These are phyloP conservation scores for Pseudofabraea citricarpa DNA, from an alignment of 2,329 filamentous ascomycete species.

Conservation along the genomic window DNA sequence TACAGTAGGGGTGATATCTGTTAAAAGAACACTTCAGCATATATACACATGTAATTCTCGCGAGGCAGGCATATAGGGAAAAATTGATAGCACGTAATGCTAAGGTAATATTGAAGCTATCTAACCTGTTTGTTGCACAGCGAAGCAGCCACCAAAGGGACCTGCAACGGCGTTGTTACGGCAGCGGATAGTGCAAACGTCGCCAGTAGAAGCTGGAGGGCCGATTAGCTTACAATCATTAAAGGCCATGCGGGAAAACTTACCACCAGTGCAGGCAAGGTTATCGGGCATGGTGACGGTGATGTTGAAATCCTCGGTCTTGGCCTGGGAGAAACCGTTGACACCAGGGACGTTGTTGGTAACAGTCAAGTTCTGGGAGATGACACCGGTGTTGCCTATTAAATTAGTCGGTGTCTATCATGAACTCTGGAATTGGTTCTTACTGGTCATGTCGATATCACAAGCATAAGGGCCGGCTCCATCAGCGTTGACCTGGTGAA, in stretches of 20 bases:
- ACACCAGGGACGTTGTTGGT: slow-evolving; percentile 54
- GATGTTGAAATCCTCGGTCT: slow-evolving; percentile 51
- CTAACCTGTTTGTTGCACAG: slow-evolving; percentile 43
- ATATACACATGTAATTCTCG: background rate
- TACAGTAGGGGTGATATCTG: slow-evolving; percentile 33
- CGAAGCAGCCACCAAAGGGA: slow-evolving; percentile 54
- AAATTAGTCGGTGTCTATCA: slow-evolving; percentile 14
- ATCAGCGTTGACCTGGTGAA: slow-evolving; percentile 51
- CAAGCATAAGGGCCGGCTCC: slow-evolving; percentile 51
- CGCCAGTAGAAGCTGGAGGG: slow-evolving; percentile 46
- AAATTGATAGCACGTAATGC: background rate
- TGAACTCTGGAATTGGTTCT: slow-evolving; percentile 17
- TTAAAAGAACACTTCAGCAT: slow-evolving; percentile 1
- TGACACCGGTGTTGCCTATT: slow-evolving; percentile 31
- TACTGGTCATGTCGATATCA: slow-evolving; percentile 45
- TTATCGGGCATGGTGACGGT: slow-evolving; percentile 46
- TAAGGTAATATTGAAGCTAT: background rate
- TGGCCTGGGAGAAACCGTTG: slow-evolving; percentile 53
- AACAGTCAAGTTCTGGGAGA: slow-evolving; percentile 45
- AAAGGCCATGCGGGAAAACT: slow-evolving; percentile 17
- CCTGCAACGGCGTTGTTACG: slow-evolving; percentile 52
- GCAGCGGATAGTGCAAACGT: slow-evolving; percentile 55
- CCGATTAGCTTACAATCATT: background rate
- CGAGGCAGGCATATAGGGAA: background rate
- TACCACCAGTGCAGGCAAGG: slow-evolving; percentile 46